phyloP scores from a whole-genome alignment of 352 stramenopile genomes.

The Phytopythium litorale region DNA sequence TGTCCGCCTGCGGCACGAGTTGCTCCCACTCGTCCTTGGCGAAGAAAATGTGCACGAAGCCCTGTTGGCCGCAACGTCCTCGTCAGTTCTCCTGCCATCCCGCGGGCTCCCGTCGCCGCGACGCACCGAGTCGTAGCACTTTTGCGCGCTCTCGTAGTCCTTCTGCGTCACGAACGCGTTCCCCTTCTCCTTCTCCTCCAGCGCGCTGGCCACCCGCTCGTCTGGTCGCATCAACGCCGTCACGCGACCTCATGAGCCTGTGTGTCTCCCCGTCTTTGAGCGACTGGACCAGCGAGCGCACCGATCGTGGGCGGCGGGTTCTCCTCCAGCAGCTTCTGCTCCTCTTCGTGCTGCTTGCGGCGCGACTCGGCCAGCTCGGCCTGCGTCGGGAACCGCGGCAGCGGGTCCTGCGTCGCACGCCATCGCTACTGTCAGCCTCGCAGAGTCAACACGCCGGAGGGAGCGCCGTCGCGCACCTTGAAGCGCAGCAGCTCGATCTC shows the following conservation, averaged over 20 bases:
- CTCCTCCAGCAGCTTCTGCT: slow-evolving; percentile 81
- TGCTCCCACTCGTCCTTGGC: slow-evolving; percentile 85
- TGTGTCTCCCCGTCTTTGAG: not conserved
- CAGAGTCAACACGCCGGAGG: not conserved
- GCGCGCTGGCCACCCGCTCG: slow-evolving; percentile 56
- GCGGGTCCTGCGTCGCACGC: slow-evolving; percentile 37
- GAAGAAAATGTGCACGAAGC: slow-evolving; percentile 87
- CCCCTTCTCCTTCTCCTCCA: slow-evolving; percentile 80
- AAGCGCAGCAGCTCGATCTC: slow-evolving; percentile 83
- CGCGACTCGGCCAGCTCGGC: slow-evolving; percentile 78
- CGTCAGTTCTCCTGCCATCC: slow-evolving; percentile 1
- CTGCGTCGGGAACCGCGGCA: slow-evolving; percentile 82
- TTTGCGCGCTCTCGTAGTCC: slow-evolving; percentile 76
- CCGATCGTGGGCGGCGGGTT: slow-evolving; percentile 78
- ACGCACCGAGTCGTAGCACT: slow-evolving; percentile 80
- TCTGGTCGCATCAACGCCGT: slow-evolving; percentile 24
- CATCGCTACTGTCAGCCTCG: slow-evolving; percentile 3
- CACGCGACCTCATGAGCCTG: not conserved
- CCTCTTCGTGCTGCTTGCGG: slow-evolving; percentile 78
- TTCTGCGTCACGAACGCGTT: slow-evolving; percentile 62
- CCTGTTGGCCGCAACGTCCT: slow-evolving; percentile 23
- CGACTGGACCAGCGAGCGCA: slow-evolving; percentile 11
- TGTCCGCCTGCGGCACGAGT: slow-evolving; percentile 63
- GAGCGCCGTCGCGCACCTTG: slow-evolving; percentile 32
- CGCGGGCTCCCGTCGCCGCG: not conserved